Evolutionary conservation across 176 grass and related monocot species (phyloP), one percentile per base, ranked within the genome.

Genomic region (Alopecurus myosuroides): DNA sequence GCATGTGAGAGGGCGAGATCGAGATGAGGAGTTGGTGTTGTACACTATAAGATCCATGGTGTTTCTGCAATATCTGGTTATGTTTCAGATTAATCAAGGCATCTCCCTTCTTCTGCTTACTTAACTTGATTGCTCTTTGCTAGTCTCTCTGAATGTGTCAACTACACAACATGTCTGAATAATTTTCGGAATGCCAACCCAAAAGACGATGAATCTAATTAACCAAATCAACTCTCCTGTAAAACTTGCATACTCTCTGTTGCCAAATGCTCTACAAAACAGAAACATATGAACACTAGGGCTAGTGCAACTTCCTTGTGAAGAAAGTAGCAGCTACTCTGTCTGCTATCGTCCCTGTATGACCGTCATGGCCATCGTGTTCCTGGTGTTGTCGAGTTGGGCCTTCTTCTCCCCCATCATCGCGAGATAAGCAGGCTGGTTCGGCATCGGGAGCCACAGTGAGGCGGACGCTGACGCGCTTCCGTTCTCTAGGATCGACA

Each of bases 401-500:
- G 41, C 33, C 13, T 7, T 30, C 20, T 31, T 77, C 28, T 4
- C 15, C 0, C 13, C 60, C 64, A 44, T 45, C 9, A 10, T 65
- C 5, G 34, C 63, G 20, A 86, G 15, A 61, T 82, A 89, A 0
- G 88, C 83, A 31, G 88, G 83, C 42, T 63, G 63, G 6, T 35
- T 63, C 3, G 92, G 92, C 23, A 20, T 68, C 20, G 86, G 86
- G 17, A 94, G 78, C 1, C 58, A 91, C n/a, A 74, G 40, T 13
- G 87, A 48, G 7, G 77, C 42, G 20, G 83, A 51, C 25, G 89
- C n/a, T 15, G 72, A 79, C 13, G 81, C 69, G 56, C 58, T 81
- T 6, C 86, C 85, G 55, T 86, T 92, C 61, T 91, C 88, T 37
- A 94, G 39, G 49, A 92, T 79, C 55, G 84, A 85, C 48, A 92